Percentiles rank a stretch among this genome's conserved stretches.
These are phyloP conservation scores for Oryza nivara DNA, from an alignment of 176 grass and related monocot genomes.

Conservation along the genomic window DNA sequence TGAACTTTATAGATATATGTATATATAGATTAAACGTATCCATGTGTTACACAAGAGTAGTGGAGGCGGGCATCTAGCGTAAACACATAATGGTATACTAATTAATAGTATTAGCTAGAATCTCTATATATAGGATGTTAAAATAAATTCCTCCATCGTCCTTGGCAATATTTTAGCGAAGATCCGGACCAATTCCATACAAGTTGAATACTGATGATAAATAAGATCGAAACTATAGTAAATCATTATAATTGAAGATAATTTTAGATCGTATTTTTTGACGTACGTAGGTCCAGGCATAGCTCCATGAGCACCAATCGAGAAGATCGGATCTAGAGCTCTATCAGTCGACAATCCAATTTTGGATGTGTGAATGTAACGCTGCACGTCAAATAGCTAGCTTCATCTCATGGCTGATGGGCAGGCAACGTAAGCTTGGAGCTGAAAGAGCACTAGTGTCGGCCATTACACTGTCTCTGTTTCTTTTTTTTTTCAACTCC, in stretches of 20 bases:
- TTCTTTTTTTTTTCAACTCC: too few relatives aligned
- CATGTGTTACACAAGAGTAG: slow-evolving; percentile 17
- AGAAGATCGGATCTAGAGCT: background rate
- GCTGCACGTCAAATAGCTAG: too few relatives aligned
- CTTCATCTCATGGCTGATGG: background rate
- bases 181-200: background rate
- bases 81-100: background rate
- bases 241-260: background rate
- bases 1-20: too few relatives aligned
- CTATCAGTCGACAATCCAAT: background rate
- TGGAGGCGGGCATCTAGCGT: background rate
- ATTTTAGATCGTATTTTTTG: too few relatives aligned
- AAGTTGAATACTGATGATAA: background rate
- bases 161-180: background rate
- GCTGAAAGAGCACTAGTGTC: slow-evolving; percentile 38
- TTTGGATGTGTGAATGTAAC: background rate
- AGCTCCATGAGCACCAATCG: background rate
- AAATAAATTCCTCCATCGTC: background rate
- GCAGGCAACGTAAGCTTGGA: slow-evolving; percentile 28
- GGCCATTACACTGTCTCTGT: slow-evolving; percentile 18
- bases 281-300: too few relatives aligned
- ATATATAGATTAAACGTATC: background rate
- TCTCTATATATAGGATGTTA: background rate
- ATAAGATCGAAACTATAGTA: background rate
- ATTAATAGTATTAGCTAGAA: background rate